Percentiles rank a stretch among this genome's conserved stretches.
Conservation (phyloP, 2,329 filamentous ascomycete genomes). For the Colletotrichum plurivorum region DNA sequence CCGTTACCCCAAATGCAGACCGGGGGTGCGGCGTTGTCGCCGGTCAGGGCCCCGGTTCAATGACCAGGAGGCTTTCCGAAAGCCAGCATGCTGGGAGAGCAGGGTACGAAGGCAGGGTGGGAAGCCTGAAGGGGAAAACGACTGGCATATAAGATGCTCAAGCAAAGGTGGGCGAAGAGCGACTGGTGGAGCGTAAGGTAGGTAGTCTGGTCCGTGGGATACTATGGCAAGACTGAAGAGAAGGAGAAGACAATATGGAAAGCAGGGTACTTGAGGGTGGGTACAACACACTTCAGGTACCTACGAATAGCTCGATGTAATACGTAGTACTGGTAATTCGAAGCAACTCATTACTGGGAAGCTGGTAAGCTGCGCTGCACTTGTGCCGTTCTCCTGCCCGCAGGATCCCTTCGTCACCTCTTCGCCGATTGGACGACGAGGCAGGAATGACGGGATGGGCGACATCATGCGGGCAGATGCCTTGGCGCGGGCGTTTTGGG, state of each 20-base stretch:
- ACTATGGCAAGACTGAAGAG: background rate
- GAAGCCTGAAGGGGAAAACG: background rate
- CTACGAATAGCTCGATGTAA: too few relatives aligned
- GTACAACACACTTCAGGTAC: too few relatives aligned
- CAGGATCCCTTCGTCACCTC: slow-evolving; percentile 18
- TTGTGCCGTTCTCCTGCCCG: slow-evolving; percentile 9
- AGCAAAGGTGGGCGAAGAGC: background rate
- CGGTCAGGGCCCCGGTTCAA: background rate
- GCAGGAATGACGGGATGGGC: slow-evolving; percentile 35
- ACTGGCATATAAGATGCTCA: background rate
- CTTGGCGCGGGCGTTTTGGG: slow-evolving; percentile 40
- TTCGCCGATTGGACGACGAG: slow-evolving; percentile 31
- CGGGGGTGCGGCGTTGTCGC: background rate
- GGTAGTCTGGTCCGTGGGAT: background rate
- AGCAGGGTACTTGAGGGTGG: slow-evolving; percentile 8
- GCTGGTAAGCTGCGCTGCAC: background rate
- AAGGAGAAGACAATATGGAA: background rate
- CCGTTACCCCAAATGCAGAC: slow-evolving; percentile 1
- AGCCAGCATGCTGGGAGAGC: slow-evolving; percentile 9
- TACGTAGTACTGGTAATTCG: background rate
- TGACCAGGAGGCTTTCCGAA: slow-evolving; percentile 7
- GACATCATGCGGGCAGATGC: slow-evolving; percentile 37
- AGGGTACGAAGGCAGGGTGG: slow-evolving; percentile 17
- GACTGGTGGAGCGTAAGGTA: slow-evolving; percentile 1
- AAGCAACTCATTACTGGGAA: slow-evolving; percentile 24